These are phyloP conservation scores for Ustilago hordei DNA, from an alignment of 1,284 basidiomycete species.

Conservation along the genomic window DNA sequence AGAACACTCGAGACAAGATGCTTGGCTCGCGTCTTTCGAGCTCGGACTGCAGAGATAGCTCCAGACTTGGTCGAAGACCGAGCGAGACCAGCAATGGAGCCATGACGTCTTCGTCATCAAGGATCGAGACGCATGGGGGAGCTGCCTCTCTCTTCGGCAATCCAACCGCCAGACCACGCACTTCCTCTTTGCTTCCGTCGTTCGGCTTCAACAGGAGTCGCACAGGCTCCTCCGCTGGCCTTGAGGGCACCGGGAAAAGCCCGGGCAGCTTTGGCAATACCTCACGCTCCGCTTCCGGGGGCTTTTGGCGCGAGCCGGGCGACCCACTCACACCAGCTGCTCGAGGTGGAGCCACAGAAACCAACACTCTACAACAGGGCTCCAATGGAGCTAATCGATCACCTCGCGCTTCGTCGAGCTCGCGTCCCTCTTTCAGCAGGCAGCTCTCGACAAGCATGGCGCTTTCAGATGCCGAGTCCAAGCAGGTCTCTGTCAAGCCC, in stretches of 20 bases:
- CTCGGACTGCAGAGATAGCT: slow-evolving; percentile 18
- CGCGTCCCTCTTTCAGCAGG: slow-evolving; percentile 39
- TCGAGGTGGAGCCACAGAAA: slow-evolving; percentile 10
- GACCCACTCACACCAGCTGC: slow-evolving; percentile 15
- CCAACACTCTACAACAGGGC: slow-evolving; percentile 11
- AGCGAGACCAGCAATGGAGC: slow-evolving; percentile 35
- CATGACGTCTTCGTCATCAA: slow-evolving; percentile 38
- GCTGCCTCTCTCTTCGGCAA: slow-evolving; percentile 56
- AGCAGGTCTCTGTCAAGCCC: slow-evolving; percentile 17
- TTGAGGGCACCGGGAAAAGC: slow-evolving; percentile 38
- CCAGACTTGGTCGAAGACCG: slow-evolving; percentile 22
- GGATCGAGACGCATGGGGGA: slow-evolving; percentile 56
- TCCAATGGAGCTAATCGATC: slow-evolving; percentile 17
- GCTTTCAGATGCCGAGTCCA: slow-evolving; percentile 22
- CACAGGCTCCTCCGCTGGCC: slow-evolving; percentile 38
- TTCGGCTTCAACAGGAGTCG: slow-evolving; percentile 50
- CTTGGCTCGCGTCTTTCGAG: slow-evolving; percentile 4
- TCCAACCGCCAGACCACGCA: slow-evolving; percentile 39
- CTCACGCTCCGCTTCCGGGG: slow-evolving; percentile 25
- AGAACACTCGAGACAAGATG: slow-evolving; percentile 6
- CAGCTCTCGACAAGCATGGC: slow-evolving; percentile 31
- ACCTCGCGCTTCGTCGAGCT: slow-evolving; percentile 34
- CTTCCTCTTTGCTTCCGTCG: slow-evolving; percentile 57
- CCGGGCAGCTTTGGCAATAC: slow-evolving; percentile 30
- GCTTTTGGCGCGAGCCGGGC: slow-evolving; percentile 25